Base-by-base conservation (phyloP, 1,284 basidiomycete genomes). In the Takashimella koratensis region DNA sequence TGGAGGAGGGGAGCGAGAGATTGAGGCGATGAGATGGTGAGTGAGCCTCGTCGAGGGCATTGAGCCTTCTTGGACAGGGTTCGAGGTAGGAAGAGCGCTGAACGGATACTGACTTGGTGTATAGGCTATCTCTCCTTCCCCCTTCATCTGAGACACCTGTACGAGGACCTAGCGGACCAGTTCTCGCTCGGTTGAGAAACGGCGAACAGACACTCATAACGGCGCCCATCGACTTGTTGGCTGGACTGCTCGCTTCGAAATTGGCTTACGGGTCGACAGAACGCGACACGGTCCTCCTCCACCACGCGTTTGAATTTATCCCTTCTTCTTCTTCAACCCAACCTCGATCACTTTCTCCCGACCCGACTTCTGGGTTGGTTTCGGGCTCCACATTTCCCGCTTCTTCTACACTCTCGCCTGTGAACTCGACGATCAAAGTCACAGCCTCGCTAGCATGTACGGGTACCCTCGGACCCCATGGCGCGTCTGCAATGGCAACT, bases 261-360 rank as follows among this genome's bases (percentile, higher is more conserved):
- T 83, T 96, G 20, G 79, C 80, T 8, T 97, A 96, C 71, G 74
- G 67, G 0, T 81, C 83, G 0, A 77, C 80, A 25, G 93, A 97
- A 74, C 82, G 86, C 13, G 93, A 97, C 73, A 84, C 91, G 75
- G 91, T 94, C 57, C 82, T 96, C 27, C 83, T 97, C 22, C 81
- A 87, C 56, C 94, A 97, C 76, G 87, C 92, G 69, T 79, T 94
- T 60, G 81, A 51, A 20, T 56, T 19, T 61, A 63, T 46, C 46
- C 67, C 70, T 20, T n/a, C n/a, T n/a, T n/a, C n/a, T n/a, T n/a
- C n/a, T n/a, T n/a, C n/a, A n/a, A n/a, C 50, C 52, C 21, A 36
- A 36, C 30, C 8, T 16, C 30, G 10, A 36, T 8, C 30, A 8
- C 30, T 36, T 8, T 8, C 30, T 8, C 30, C 30, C 8, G 30